Conservation (phyloP, 495 filamentous ascomycete genomes). For the Bombardia bombarda region DNA sequence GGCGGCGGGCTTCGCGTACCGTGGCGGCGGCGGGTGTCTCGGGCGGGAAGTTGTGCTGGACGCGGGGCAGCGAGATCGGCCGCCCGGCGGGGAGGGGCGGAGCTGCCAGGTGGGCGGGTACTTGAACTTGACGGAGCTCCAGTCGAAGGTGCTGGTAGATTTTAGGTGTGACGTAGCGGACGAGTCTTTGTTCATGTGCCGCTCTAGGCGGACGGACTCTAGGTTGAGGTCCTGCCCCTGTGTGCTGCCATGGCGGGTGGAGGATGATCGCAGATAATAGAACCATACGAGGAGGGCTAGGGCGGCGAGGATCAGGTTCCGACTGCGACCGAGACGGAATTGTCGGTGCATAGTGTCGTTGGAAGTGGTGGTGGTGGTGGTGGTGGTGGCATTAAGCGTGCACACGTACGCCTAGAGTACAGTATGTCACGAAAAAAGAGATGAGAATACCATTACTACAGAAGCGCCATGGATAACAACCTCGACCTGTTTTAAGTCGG, state of each 20-base stretch:
- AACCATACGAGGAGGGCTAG: background rate
- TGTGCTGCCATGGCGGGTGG: background rate
- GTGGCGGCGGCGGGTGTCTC: slow-evolving; percentile 47
- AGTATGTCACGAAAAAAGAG: too few relatives aligned
- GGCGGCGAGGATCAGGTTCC: background rate
- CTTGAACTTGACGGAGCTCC: slow-evolving; percentile 49
- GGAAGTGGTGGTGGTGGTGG: background rate
- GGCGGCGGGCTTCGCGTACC: slow-evolving; percentile 48
- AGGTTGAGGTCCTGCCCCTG: too few relatives aligned
- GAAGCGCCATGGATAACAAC: too few relatives aligned
- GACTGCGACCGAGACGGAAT: background rate
- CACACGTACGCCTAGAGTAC: too few relatives aligned
- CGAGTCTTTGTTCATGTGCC: slow-evolving; percentile 24
- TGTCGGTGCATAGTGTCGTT: background rate
- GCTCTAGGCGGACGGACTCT: slow-evolving; percentile 19
- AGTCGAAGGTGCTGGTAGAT: slow-evolving; percentile 40
- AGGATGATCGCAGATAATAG: slow-evolving; percentile 6
- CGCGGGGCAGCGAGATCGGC: slow-evolving; percentile 45
- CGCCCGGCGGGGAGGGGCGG: slow-evolving; percentile 53
- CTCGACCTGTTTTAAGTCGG: too few relatives aligned
- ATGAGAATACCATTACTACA: too few relatives aligned
- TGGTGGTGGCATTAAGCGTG: too few relatives aligned
- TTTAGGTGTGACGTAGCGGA: background rate
- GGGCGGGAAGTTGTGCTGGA: slow-evolving; percentile 58
- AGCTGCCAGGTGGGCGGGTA: slow-evolving; percentile 47